These are phyloP conservation scores for Candida manassasensis DNA, from an alignment of 805 yeast species.

Conservation along the genomic window DNA sequence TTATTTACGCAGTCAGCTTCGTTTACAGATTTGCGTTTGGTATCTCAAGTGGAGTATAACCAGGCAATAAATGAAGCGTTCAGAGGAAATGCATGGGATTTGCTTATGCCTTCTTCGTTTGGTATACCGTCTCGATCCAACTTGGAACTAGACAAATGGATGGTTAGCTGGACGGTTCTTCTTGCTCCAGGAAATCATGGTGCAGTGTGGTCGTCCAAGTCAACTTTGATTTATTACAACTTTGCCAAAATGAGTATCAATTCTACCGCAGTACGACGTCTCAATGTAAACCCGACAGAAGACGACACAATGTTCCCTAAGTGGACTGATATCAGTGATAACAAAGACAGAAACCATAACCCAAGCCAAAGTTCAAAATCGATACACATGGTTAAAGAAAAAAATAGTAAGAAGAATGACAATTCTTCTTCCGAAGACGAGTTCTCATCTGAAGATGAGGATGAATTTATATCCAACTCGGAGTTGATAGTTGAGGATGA, in stretches of 20 bases:
- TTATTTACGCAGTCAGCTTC: slow-evolving; percentile 8
- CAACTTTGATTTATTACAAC: slow-evolving; percentile 64
- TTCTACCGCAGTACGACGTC: slow-evolving; percentile 43
- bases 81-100: slow-evolving; percentile 56
- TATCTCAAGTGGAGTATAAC: slow-evolving; percentile 65
- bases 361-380: neutral
- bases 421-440: slow-evolving; percentile 10
- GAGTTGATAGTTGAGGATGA: slow-evolving; percentile 31
- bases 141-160: slow-evolving; percentile 68
- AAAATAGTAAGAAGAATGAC: slow-evolving; percentile 7
- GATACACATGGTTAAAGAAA: slow-evolving; percentile 1
- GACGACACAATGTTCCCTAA: slow-evolving; percentile 26
- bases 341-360: slow-evolving; percentile 4
- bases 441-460: slow-evolving; percentile 19
- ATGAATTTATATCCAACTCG: slow-evolving; percentile 30
- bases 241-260: slow-evolving; percentile 74
- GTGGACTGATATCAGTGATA: slow-evolving; percentile 18
- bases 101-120: slow-evolving; percentile 53
- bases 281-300: slow-evolving; percentile 28
- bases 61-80: slow-evolving; percentile 58
- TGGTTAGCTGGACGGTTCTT: slow-evolving; percentile 74
- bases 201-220: slow-evolving; percentile 61
- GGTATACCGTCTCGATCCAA: slow-evolving; percentile 68
- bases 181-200: slow-evolving; percentile 56
- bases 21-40: slow-evolving; percentile 50